A percentile compares a stretch with the other conserved stretches of the same genome.
phyloP scores from a whole-genome alignment of 441 rosid genomes.

The Biscutella laevigata region DNA sequence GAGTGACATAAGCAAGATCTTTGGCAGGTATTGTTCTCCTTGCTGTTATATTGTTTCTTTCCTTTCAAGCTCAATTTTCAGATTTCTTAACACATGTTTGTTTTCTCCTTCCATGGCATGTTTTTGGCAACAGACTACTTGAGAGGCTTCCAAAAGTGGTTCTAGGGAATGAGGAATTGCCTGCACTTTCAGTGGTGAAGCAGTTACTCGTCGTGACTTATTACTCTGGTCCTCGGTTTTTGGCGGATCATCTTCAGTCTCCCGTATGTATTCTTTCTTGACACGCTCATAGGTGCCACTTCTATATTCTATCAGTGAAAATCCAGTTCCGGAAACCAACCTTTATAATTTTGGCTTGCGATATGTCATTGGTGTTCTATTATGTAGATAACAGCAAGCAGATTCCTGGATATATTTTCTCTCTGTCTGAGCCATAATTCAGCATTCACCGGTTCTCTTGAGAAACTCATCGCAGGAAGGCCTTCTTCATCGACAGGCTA shows the following conservation, averaged over 20 bases:
- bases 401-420: conserved; percentile 75
- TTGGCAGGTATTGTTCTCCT: conserved; percentile 52
- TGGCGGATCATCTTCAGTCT: conserved; percentile 67
- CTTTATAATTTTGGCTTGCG: background rate
- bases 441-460: conserved; percentile 66
- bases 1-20: conserved; percentile 48
- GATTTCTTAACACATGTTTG: background rate
- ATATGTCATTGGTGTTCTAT: conserved; percentile 10
- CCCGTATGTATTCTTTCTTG: conserved; percentile 52
- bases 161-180: conserved; percentile 62
- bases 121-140: conserved; percentile 45
- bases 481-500: conserved; percentile 62
- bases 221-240: conserved; percentile 73
- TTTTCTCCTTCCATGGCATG: background rate
- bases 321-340: background rate
- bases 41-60: conserved; percentile 19
- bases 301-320: conserved; percentile 11
- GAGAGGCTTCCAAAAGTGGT: conserved; percentile 88
- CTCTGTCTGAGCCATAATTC: conserved; percentile 66
- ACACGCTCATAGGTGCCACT: conserved; percentile 12
- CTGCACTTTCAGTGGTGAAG: conserved; percentile 64
- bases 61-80: conserved; percentile 7
- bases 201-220: conserved; percentile 67
- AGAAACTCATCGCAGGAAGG: conserved; percentile 50
- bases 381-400: conserved; percentile 67